Evolutionary conservation across 768 basidiomycete genomes (phyloP).

Genomic region (Termitomyces sp.): DNA sequence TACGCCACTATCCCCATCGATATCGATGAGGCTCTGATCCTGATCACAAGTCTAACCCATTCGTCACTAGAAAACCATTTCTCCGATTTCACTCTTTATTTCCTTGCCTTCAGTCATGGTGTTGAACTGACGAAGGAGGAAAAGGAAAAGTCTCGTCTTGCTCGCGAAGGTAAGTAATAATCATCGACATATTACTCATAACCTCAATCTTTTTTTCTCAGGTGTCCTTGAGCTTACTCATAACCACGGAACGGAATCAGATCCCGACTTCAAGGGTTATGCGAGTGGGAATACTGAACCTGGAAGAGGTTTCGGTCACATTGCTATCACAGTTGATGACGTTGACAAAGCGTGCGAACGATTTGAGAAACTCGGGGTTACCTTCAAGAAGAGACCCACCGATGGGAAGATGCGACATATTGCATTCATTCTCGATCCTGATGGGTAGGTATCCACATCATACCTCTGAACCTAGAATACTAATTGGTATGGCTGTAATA

Average conservation of each 20-base stretch:
- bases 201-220: slow-evolving; percentile 23
- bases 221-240: slow-evolving; percentile 83
- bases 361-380: slow-evolving; percentile 76
- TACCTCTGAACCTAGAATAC: background rate
- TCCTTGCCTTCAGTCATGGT: slow-evolving; percentile 76
- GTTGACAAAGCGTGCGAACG: slow-evolving; percentile 80
- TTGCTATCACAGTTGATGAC: slow-evolving; percentile 82
- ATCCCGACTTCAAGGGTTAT: slow-evolving; percentile 79
- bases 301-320: slow-evolving; percentile 82
- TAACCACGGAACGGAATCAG: slow-evolving; percentile 88
- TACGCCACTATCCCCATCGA: slow-evolving; percentile 4
- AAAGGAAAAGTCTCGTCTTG: slow-evolving; percentile 44
- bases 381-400: slow-evolving; percentile 82
- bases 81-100: slow-evolving; percentile 75
- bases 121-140: slow-evolving; percentile 53
- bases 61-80: slow-evolving; percentile 46
- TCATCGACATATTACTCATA: background rate
- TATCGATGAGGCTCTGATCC: slow-evolving; percentile 3
- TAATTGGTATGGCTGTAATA: slow-evolving; percentile 19
- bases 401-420: slow-evolving; percentile 88
- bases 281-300: slow-evolving; percentile 84
- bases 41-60: background rate
- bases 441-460: slow-evolving; percentile 50
- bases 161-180: slow-evolving; percentile 70
- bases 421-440: slow-evolving; percentile 84